phyloP scores from a whole-genome alignment of 139 green algal species.

The Chlamydomonas urium region DNA sequence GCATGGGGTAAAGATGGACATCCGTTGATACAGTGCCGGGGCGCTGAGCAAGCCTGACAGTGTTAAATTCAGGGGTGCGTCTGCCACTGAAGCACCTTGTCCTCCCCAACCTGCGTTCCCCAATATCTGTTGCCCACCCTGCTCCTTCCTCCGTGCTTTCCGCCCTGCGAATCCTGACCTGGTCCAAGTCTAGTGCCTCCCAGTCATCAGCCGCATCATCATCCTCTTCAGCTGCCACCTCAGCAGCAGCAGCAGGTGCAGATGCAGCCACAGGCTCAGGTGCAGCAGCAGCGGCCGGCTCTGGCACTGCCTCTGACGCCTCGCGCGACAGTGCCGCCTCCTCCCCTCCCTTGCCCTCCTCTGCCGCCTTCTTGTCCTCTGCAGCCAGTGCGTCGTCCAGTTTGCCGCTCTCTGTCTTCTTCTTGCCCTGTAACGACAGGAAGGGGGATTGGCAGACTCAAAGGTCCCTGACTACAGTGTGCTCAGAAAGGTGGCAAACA shows the following conservation, averaged over 20 bases:
- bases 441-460: too few species aligned
- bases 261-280: neutral
- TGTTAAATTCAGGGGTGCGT: too few species aligned
- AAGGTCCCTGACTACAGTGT: too few species aligned
- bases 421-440: too few species aligned
- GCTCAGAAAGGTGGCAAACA: too few species aligned
- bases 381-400: neutral
- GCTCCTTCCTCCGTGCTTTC: too few species aligned
- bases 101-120: too few species aligned
- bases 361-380: constrained; percentile 30
- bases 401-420: too few species aligned
- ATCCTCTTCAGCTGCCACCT: constrained; percentile 9
- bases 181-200: constrained; percentile 64
- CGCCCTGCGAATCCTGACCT: constrained; percentile 36
- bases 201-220: constrained; percentile 48
- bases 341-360: constrained; percentile 5
- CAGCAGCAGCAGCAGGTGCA: constrained; percentile 7
- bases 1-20: neutral
- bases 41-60: too few species aligned
- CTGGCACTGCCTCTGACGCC: constrained; percentile 5
- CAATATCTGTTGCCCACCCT: too few species aligned
- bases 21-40: too few species aligned
- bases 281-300: constrained; percentile 6
- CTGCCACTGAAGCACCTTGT: too few species aligned
- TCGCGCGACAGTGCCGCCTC: constrained; percentile 14